Conservation (phyloP, 345 rosid species). For the Gossypium australe region DNA sequence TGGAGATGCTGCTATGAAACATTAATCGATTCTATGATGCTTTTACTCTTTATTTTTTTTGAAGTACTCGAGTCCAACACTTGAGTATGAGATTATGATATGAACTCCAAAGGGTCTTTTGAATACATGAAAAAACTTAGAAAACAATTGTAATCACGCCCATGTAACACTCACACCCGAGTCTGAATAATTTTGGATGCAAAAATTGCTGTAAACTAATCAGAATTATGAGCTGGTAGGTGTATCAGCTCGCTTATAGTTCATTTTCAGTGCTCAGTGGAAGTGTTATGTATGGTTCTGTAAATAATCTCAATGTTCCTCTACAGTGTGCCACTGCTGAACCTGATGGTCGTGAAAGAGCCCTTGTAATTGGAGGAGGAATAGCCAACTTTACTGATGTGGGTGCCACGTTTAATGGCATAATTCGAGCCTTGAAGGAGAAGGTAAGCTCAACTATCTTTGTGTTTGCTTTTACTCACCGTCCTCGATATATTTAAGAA, state of each 20-base stretch:
- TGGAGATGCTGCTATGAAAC: conserved; percentile 4
- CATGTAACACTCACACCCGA: not conserved
- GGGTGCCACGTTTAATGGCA: conserved; percentile 94
- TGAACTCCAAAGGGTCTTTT: not conserved
- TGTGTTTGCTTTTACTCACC: not conserved
- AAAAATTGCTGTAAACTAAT: not conserved
- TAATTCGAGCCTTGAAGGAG: conserved; percentile 85
- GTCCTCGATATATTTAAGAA: not conserved
- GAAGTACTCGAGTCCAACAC: not conserved
- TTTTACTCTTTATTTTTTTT: not conserved
- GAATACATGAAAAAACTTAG: not conserved
- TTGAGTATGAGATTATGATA: not conserved
- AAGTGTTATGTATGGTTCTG: not conserved
- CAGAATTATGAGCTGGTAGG: not conserved
- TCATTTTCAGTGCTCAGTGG: not conserved
- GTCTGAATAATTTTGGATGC: not conserved
- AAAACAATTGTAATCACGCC: not conserved
- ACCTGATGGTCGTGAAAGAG: conserved; percentile 82
- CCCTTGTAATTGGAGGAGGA: conserved; percentile 95
- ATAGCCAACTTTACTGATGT: conserved; percentile 96
- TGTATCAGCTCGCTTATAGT: not conserved
- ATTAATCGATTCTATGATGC: not conserved
- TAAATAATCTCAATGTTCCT: conserved; percentile 8
- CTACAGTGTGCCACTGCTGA: conserved; percentile 81
- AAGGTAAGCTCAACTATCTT: conserved; percentile 49